Conservation (phyloP, 768 basidiomycete genomes). For the Flagelloscypha sp. region DNA sequence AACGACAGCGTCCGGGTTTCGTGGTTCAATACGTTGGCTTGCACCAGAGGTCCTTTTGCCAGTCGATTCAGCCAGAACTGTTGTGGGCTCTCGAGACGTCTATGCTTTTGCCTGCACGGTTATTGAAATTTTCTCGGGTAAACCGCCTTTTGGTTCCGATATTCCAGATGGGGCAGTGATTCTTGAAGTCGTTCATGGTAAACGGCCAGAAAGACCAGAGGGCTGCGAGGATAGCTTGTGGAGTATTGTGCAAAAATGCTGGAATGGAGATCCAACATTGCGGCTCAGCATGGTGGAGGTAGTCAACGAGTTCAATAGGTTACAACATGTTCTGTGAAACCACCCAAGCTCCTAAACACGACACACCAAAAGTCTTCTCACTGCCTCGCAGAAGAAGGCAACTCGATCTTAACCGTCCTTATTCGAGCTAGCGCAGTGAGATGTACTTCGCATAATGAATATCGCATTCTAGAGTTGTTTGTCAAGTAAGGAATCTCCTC, state of each 20-base stretch:
- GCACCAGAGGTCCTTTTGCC: conserved; percentile 10
- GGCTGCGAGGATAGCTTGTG: background rate
- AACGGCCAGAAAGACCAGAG: conserved; percentile 7
- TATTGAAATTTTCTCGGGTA: conserved; percentile 8
- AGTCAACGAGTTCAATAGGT: too few species aligned
- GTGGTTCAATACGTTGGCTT: conserved; percentile 10
- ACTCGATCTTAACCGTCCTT: too few species aligned
- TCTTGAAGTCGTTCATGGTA: conserved; percentile 4
- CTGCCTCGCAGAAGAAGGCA: too few species aligned
- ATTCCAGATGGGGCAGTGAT: conserved; percentile 3
- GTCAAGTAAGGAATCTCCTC: too few species aligned
- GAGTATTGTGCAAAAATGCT: conserved; percentile 2
- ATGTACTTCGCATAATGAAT: too few species aligned
- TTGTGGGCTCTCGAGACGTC: conserved; percentile 8
- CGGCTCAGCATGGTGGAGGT: too few species aligned
- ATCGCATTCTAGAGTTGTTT: too few species aligned
- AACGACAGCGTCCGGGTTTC: conserved; percentile 4
- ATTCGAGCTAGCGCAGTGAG: too few species aligned
- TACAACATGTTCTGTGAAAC: too few species aligned
- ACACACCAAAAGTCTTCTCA: too few species aligned
- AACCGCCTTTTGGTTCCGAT: conserved; percentile 6
- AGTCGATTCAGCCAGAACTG: background rate
- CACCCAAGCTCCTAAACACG: too few species aligned
- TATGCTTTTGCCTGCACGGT: conserved; percentile 10
- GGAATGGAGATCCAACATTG: conserved; percentile 4